phyloP scores from a whole-genome alignment of 2,329 filamentous ascomycete genomes.

The Fusarium sp. region DNA sequence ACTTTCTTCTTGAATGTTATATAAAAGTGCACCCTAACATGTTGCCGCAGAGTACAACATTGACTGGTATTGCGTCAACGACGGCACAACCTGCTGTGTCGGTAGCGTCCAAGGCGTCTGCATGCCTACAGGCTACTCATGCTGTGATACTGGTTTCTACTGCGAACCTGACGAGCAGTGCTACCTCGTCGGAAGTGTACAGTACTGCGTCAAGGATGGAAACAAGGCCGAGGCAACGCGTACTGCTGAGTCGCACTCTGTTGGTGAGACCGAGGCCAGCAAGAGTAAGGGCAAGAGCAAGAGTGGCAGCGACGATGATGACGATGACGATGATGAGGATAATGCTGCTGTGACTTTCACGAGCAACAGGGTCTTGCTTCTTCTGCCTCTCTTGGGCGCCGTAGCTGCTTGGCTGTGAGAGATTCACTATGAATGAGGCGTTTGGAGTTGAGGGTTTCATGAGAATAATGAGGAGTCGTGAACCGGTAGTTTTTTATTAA shows the following conservation, averaged over 20 bases:
- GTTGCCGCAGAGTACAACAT: slow-evolving; percentile 9
- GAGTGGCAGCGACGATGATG: not conserved
- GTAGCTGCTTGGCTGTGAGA: slow-evolving; percentile 14
- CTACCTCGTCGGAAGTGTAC: slow-evolving; percentile 3
- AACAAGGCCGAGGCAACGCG: slow-evolving; percentile 1
- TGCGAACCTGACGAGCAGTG: slow-evolving; percentile 24
- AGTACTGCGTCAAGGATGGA: slow-evolving; percentile 10
- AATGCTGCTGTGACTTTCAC: not conserved
- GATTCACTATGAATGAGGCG: not conserved
- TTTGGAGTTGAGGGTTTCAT: not conserved
- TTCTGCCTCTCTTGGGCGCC: slow-evolving; percentile 10
- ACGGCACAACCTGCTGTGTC: slow-evolving; percentile 23
- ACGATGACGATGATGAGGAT: not conserved
- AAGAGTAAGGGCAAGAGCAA: not conserved
- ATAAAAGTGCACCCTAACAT: not conserved
- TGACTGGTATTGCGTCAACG: slow-evolving; percentile 17
- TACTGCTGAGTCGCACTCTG: slow-evolving; percentile 6
- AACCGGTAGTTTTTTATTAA: not conserved
- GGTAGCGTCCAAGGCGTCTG: slow-evolving; percentile 24
- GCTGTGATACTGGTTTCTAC: slow-evolving; percentile 33
- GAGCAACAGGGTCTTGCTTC: not conserved
- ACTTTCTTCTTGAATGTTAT: too few relatives aligned
- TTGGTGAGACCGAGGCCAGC: slow-evolving; percentile 6
- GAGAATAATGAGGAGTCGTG: not conserved
- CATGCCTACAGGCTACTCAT: slow-evolving; percentile 30